Percentiles rank a stretch among this genome's conserved stretches.
Evolutionary conservation across 192 early-diverging fungal genomes (phyloP).

Genomic region (Geranomyces variabilis): DNA sequence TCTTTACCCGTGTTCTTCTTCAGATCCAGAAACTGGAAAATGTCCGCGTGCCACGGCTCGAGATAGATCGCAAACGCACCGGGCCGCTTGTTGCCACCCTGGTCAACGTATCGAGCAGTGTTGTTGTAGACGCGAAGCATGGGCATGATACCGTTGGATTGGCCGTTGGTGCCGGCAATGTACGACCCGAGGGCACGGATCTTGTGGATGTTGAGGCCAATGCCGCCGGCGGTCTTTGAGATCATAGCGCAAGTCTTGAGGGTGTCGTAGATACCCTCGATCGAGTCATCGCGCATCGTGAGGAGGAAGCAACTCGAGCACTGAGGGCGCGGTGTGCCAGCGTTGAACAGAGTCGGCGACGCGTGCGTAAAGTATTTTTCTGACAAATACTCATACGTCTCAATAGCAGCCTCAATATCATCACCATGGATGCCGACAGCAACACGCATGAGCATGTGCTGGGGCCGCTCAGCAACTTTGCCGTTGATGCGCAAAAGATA

Average conservation of each 20-base stretch:
- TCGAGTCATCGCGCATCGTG: slow-evolving; percentile 95
- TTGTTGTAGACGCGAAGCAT: slow-evolving; percentile 98
- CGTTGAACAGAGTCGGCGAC: slow-evolving; percentile 96
- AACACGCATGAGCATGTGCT: slow-evolving; percentile 99
- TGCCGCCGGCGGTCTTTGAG: slow-evolving; percentile 96
- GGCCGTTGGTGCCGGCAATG: slow-evolving; percentile 97
- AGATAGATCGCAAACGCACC: slow-evolving; percentile 98
- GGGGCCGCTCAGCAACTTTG: slow-evolving; percentile 90
- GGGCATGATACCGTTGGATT: slow-evolving; percentile 94
- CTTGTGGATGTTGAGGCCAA: slow-evolving; percentile 96
- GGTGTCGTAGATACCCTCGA: slow-evolving; percentile 98
- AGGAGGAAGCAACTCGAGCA: slow-evolving; percentile 94
- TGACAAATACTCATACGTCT: slow-evolving; percentile 92
- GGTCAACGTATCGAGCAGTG: slow-evolving; percentile 98
- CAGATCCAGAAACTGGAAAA: slow-evolving; percentile 94
- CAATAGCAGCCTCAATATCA: slow-evolving; percentile 88
- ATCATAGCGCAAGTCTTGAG: slow-evolving; percentile 97
- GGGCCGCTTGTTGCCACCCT: slow-evolving; percentile 98
- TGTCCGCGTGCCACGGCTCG: slow-evolving; percentile 98
- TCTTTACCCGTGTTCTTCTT: slow-evolving; percentile 99
- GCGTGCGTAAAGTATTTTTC: slow-evolving; percentile 96
- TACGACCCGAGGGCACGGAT: slow-evolving; percentile 94
- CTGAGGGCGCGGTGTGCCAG: slow-evolving; percentile 95
- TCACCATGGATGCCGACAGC: slow-evolving; percentile 94
- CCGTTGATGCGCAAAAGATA: slow-evolving; percentile 90